These are phyloP conservation scores for Sporobolomyces roseus DNA, from an alignment of 768 basidiomycete genomes.

Conservation along the genomic window DNA sequence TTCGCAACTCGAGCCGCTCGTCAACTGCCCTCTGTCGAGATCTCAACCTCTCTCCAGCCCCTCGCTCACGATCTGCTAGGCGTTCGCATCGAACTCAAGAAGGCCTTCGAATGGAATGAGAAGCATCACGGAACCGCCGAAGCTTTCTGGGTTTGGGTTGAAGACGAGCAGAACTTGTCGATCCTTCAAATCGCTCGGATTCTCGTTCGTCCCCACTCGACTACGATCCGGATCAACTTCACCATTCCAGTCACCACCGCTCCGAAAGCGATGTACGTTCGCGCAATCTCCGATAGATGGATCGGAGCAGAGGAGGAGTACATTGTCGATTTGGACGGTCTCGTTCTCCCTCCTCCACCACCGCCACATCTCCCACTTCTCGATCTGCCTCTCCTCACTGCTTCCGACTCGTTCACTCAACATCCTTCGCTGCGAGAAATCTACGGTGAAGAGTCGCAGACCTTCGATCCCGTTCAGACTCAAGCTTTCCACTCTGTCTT, in stretches of 20 bases:
- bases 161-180: slow-evolving; percentile 72
- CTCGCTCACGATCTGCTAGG: slow-evolving; percentile 78
- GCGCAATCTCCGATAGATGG: slow-evolving; percentile 86
- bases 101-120: slow-evolving; percentile 73
- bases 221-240: slow-evolving; percentile 65
- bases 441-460: slow-evolving; percentile 55
- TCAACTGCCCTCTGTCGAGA: slow-evolving; percentile 71
- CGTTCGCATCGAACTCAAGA: slow-evolving; percentile 62
- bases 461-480: slow-evolving; percentile 81
- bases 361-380: slow-evolving; percentile 45
- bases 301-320: slow-evolving; percentile 79
- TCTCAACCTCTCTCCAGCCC: slow-evolving; percentile 70
- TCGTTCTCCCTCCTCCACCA: slow-evolving; percentile 65
- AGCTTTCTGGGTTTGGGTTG: slow-evolving; percentile 94
- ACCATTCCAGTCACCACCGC: slow-evolving; percentile 67
- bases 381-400: slow-evolving; percentile 59
- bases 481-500: slow-evolving; percentile 80
- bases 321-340: slow-evolving; percentile 59
- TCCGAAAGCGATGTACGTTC: slow-evolving; percentile 66
- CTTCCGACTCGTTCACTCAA: slow-evolving; percentile 70
- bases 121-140: slow-evolving; percentile 71
- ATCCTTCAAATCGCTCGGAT: slow-evolving; percentile 78
- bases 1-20: slow-evolving; percentile 74
- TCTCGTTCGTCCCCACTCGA: slow-evolving; percentile 64
- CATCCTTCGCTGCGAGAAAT: slow-evolving; percentile 54